These are phyloP conservation scores for Neurospora hispaniola DNA, from an alignment of 495 filamentous ascomycete species.

Conservation along the genomic window DNA sequence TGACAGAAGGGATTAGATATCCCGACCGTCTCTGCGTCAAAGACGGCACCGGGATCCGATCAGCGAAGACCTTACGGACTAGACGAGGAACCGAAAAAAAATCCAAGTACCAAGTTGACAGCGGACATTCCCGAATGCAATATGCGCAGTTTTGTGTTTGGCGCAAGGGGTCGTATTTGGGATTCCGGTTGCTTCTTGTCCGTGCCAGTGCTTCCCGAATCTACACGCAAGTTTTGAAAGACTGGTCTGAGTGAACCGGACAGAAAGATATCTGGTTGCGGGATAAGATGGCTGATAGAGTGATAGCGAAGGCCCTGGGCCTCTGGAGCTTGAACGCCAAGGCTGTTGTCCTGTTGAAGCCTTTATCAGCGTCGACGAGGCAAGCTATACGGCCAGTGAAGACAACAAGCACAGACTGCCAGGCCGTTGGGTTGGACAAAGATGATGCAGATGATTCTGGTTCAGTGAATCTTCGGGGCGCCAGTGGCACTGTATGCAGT, in stretches of 20 bases:
- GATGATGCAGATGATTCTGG: conserved; percentile 35
- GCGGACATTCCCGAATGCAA: conserved; percentile 22
- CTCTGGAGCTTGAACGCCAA: not conserved
- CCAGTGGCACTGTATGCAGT: conserved; percentile 35
- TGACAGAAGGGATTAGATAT: conserved; percentile 16
- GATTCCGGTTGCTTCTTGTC: not conserved
- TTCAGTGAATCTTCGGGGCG: conserved; percentile 29
- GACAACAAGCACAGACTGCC: conserved; percentile 8
- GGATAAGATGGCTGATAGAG: not conserved
- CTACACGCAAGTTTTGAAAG: not conserved
- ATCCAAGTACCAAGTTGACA: conserved; percentile 10
- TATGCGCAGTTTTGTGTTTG: conserved; percentile 1
- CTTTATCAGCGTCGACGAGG: not conserved
- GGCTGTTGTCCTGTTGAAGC: not conserved
- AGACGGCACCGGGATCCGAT: conserved; percentile 6
- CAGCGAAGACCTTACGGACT: conserved; percentile 10
- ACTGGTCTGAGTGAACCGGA: not conserved
- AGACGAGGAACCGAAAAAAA: conserved; percentile 21
- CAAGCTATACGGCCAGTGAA: conserved; percentile 5
- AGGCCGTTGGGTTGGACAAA: conserved; percentile 28
- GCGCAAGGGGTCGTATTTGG: not conserved
- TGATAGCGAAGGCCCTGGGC: not conserved
- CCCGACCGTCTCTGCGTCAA: conserved; percentile 18
- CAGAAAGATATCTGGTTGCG: not conserved
- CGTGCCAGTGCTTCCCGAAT: not conserved